A percentile compares a stretch with the other conserved stretches of the same genome.
Conservation (phyloP, 2,329 filamentous ascomycete species). For the Botryosphaeria dothidea region DNA sequence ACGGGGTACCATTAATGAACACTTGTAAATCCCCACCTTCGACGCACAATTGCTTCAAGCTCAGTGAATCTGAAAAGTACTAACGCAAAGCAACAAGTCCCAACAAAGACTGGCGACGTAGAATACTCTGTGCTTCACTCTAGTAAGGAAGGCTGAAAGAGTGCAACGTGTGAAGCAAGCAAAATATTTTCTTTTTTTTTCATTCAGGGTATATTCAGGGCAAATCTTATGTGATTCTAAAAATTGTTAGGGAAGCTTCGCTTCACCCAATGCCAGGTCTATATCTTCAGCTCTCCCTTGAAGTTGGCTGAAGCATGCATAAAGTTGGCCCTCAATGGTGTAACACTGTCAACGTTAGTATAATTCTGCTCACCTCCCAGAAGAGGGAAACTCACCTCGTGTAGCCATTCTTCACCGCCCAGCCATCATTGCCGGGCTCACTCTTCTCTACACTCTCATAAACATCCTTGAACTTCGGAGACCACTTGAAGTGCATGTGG, state of each 20-base stretch:
- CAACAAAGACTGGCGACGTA: no score
- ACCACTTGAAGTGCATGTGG: conserved; percentile 94
- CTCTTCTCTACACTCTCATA: conserved; percentile 81
- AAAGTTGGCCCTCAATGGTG: conserved; percentile 89
- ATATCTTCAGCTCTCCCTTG: conserved; percentile 64
- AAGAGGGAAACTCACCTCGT: conserved; percentile 64
- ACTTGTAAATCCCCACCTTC: not conserved
- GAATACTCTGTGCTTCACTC: no score
- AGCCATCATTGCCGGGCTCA: conserved; percentile 81
- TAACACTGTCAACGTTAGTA: conserved; percentile 62
- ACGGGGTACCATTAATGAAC: not conserved
- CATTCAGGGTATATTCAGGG: not conserved
- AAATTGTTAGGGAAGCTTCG: not conserved
- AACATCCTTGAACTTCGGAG: conserved; percentile 82
- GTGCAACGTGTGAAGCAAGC: no score
- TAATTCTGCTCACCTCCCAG: conserved; percentile 4
- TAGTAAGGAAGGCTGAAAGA: no score
- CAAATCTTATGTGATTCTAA: not conserved
- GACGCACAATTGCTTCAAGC: no score
- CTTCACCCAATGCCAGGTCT: not conserved
- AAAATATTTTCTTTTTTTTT: not conserved
- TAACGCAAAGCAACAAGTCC: no score
- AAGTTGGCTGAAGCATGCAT: conserved; percentile 69
- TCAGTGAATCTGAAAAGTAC: no score
- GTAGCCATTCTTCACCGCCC: conserved; percentile 83